Evolutionary conservation across 2,329 filamentous ascomycete species (phyloP), one percentile per base, ranked within the genome.

Genomic region (Phaeophleospora eucalypticola): DNA sequence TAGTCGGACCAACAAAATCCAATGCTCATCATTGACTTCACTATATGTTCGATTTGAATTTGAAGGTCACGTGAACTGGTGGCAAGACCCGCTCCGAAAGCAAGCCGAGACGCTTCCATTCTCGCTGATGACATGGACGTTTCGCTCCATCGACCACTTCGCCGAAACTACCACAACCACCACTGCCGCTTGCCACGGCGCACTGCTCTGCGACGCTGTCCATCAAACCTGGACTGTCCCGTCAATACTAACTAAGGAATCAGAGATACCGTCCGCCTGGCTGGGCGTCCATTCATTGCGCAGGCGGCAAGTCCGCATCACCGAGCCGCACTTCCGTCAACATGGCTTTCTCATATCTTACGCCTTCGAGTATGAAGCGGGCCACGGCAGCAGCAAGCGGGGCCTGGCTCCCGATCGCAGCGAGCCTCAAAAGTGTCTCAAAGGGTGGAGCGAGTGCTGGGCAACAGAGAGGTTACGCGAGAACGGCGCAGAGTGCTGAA

Each of bases 261-360:
- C 24, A 29, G 6, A 29, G 12, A 29, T 29, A 29, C 7, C 37
- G 21, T 24, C 19, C 8, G 18, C 27, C 34, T 29, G 8, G 9
- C 41, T 36, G 33, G 8, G 18, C 32, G 41, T 17, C 18, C 41
- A 14, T 43, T 36, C 33, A 15, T 24, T 27, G 9, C 18, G 33
- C 19, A 4, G n/a, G 41, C 41, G 41, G 41, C 41, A 15, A 43
- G 41, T 43, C 41, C 41, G 41, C 41, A 43, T 21, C 15, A 36
- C 33, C 18, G 21, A 35, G 21, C 19, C 7, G 18, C 16, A 37
- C 12, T 7, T 12, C 24, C 43, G 35, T 20, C 4, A 39, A 4
- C 20, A 45, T 45, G 43, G 34, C 43, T n/a, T 39, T 34, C 36
- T 34, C 24, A 29, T 7, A 6, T 7, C 12, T 29, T 29, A 12